Evolutionary conservation across 108 stramenopile species (phyloP).

Genomic region (Cyclostephanos tholiformis): DNA sequence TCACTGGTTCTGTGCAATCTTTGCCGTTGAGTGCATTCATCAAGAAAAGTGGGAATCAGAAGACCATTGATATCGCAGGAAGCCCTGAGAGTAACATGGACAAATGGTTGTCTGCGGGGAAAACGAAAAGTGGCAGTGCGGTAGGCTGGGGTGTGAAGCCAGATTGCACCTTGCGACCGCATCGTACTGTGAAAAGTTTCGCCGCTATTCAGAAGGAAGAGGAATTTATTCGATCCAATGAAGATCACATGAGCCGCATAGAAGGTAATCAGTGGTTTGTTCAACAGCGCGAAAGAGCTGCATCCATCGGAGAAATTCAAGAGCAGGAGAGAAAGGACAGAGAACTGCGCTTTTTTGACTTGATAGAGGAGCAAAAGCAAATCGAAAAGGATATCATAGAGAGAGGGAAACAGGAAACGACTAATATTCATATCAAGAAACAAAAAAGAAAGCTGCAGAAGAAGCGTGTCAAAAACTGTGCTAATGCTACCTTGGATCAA

Average conservation of each 20-base stretch:
- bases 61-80: conserved; percentile 17
- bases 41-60: conserved; percentile 9
- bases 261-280: conserved; percentile 70
- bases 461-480: too few relatives aligned
- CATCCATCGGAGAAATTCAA: conserved; percentile 76
- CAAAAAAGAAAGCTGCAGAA: conserved; percentile 23
- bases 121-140: background rate
- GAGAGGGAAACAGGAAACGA: conserved; percentile 36
- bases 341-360: conserved; percentile 48
- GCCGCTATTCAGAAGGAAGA: conserved; percentile 79
- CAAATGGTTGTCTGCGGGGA: background rate
- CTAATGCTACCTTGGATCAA: too few relatives aligned
- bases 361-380: conserved; percentile 73
- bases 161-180: background rate
- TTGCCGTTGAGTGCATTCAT: conserved; percentile 34
- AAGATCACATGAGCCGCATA: conserved; percentile 55
- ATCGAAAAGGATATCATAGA: conserved; percentile 72
- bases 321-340: conserved; percentile 52
- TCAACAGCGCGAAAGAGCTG: conserved; percentile 74
- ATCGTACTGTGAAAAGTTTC: conserved; percentile 39
- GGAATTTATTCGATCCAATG: conserved; percentile 47
- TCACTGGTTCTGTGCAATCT: background rate
- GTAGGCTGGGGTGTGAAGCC: conserved; percentile 30
- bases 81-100: conserved; percentile 26
- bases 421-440: conserved; percentile 20